Base-by-base conservation (phyloP, 306 rosid species). In the Parietaria judaica region DNA sequence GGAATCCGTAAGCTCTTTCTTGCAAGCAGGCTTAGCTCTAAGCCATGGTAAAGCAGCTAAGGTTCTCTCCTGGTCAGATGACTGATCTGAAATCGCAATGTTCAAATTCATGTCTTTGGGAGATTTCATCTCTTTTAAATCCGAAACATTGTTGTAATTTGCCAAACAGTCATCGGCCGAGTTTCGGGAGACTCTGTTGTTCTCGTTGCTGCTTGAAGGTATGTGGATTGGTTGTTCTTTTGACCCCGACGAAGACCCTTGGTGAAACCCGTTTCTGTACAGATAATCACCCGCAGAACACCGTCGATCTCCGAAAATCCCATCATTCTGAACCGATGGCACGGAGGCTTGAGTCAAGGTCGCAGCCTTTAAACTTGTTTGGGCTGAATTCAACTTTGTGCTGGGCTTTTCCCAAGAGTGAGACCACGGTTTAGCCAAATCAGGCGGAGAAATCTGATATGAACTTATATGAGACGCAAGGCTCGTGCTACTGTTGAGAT, bases 391-490 rank as follows among this genome's bases (percentile, higher is more conserved):
- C 62, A 80, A 66, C 72, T 82, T 91, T 72, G 79, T 63, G 64
- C 58, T 84, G 41, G 81, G 79, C 72, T 74, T 80, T 73, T 81
- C 92, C 95, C 84, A 85, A 59, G 95, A 80, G 66, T 76, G 85
- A 70, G 84, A 74, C 95, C 83, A 81, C 49, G 95, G 62, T 78
- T 70, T 87, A 1, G 72, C 61, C 72, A 77, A 51, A 57, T 88
- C 85, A 53, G 71, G 69, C 65, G 88, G 72, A 64, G 81, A 58
- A 68, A 72, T 60, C 36, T 65, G 71, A 68, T 50, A 65, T 54
- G 72, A 72, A 64, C 76, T 68, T 48, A 80, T 78, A 65, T 74
- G 72, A 46, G 74, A 68, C 60, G 76, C 74, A 0, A 61, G 74
- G 45, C 72, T 76, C 81, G 74, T 86, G 47, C 65, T 79, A 58